phyloP scores from a whole-genome alignment of 1,139 yeast genomes.

The Yamadazyma triangularis region DNA sequence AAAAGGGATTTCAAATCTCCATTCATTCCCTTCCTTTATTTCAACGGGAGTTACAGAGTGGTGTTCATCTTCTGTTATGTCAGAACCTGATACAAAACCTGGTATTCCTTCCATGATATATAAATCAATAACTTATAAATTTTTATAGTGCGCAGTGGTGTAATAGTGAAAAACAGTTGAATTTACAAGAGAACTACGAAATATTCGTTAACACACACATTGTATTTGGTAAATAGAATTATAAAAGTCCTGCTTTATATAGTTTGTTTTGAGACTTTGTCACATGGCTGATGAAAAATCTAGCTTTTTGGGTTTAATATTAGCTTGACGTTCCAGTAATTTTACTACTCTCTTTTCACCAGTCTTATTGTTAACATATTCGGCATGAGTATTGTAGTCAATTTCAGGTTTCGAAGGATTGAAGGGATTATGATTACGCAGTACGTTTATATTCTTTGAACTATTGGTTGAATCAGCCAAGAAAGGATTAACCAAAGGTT shows the following conservation, averaged over 20 bases:
- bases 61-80: conserved; percentile 5
- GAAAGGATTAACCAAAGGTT: conserved; percentile 18
- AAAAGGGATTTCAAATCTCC: conserved; percentile 77
- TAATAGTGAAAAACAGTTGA: too few relatives aligned
- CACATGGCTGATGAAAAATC: conserved; percentile 19
- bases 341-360: conserved; percentile 33
- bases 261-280: neutral
- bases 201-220: too few relatives aligned
- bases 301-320: conserved; percentile 38
- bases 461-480: conserved; percentile 4
- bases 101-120: conserved; percentile 18
- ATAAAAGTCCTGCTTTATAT: conserved; percentile 6
- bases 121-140: too few relatives aligned
- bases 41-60: conserved; percentile 5
- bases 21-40: conserved; percentile 48
- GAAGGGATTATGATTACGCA: neutral
- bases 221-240: too few relatives aligned
- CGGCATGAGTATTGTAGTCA: conserved; percentile 37
- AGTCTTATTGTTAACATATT: conserved; percentile 33
- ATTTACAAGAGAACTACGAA: too few relatives aligned
- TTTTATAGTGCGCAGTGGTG: too few relatives aligned
- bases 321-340: conserved; percentile 30
- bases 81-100: conserved; percentile 17
- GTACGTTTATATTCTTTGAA: neutral
- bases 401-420: conserved; percentile 7